Evolutionary conservation across 2,329 filamentous ascomycete species (phyloP).

Genomic region (Diaporthe caulivora): DNA sequence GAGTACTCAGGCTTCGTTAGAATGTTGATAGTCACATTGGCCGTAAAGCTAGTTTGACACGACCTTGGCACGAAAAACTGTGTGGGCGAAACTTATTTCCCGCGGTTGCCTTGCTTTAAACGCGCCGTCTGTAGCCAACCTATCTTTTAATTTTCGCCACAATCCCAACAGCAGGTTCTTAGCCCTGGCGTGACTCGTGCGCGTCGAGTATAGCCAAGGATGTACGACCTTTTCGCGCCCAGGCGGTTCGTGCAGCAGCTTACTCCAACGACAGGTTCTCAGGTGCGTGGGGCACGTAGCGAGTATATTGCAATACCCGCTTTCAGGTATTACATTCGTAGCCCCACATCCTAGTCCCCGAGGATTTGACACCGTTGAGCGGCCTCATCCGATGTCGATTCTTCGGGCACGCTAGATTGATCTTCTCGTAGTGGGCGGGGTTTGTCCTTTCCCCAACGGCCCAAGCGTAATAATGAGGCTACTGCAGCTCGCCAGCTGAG

Average conservation of each 20-base stretch:
- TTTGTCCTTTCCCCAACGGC: neutral
- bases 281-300: neutral
- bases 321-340: neutral
- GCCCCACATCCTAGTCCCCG: neutral
- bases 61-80: neutral
- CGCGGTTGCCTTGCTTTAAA: no score
- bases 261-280: neutral
- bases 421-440: neutral
- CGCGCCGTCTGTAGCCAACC: neutral
- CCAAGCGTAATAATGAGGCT: neutral
- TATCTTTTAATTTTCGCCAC: neutral
- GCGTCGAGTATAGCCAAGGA: neutral
- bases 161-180: neutral
- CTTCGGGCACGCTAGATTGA: neutral
- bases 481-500: conserved; percentile 4
- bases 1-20: no score
- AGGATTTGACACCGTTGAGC: conserved; percentile 9
- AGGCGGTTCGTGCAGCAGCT: neutral
- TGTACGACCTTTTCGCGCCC: neutral
- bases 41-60: no score
- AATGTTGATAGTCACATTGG: no score
- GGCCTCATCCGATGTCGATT: neutral
- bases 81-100: neutral
- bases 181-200: conserved; percentile 1
- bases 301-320: neutral